phyloP scores from a whole-genome alignment of 495 filamentous ascomycete genomes.

The Neurospora hispaniola region DNA sequence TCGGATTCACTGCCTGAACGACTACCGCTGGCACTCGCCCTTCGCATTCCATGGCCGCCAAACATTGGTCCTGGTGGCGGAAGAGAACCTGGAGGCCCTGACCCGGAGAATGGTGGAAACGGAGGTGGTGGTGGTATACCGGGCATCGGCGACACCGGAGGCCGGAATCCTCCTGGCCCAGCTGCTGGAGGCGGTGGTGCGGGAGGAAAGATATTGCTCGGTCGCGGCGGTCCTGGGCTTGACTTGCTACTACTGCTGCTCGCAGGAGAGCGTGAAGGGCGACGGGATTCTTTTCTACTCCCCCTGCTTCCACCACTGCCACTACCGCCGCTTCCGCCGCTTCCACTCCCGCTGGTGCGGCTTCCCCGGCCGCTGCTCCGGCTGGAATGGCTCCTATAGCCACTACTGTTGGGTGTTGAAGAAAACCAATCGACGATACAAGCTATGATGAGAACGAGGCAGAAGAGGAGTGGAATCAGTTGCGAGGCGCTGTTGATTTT shows the following conservation, averaged over 20 bases:
- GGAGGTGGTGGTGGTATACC: neutral
- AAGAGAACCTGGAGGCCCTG: neutral
- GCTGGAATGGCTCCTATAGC: neutral
- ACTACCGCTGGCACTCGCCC: neutral
- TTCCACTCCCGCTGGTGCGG: neutral
- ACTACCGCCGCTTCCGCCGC: neutral
- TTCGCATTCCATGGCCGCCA: neutral
- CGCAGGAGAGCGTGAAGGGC: neutral
- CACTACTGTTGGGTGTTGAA: neutral
- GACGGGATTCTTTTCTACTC: neutral
- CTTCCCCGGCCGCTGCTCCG: neutral
- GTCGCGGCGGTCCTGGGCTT: neutral
- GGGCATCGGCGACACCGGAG: neutral
- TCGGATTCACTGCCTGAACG: neutral
- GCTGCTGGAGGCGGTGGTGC: neutral
- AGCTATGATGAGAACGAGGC: constrained; percentile 1
- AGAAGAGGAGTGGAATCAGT: constrained; percentile 28
- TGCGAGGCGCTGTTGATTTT: constrained; percentile 22
- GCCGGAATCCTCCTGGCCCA: neutral
- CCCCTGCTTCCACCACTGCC: neutral
- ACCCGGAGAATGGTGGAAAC: neutral
- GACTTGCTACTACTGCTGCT: neutral
- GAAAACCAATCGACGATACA: constrained; percentile 5
- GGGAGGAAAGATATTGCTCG: neutral
- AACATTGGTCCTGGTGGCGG: neutral